Evolutionary conservation across 2,329 filamentous ascomycete genomes (phyloP).

Genomic region (Colletotrichum lini): DNA sequence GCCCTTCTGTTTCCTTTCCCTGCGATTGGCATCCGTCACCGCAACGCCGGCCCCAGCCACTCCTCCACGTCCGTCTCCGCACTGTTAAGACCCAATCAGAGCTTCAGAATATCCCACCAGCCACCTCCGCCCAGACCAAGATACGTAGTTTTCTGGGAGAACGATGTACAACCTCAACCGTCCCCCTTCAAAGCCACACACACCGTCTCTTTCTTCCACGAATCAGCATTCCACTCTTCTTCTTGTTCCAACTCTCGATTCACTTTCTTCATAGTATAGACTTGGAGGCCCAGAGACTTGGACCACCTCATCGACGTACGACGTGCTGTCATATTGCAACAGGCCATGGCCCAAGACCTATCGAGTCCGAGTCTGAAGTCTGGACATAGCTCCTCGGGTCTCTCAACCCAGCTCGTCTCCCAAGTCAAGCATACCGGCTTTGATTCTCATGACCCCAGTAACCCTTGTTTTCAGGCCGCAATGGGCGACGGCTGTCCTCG

Average conservation of each 20-base stretch:
- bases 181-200: slow-evolving; percentile 14
- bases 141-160: neutral
- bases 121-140: slow-evolving; percentile 7
- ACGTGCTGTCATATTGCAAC: slow-evolving; percentile 7
- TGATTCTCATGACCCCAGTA: neutral
- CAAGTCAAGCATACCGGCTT: neutral
- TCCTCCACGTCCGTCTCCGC: neutral
- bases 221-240: neutral
- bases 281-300: neutral
- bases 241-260: too few relatives aligned
- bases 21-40: slow-evolving; percentile 6
- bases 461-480: slow-evolving; percentile 28
- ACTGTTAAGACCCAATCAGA: neutral
- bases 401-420: neutral
- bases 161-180: slow-evolving; percentile 10
- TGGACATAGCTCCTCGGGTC: too few relatives aligned
- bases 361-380: neutral
- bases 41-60: slow-evolving; percentile 24
- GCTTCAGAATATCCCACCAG: neutral
- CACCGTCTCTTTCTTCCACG: slow-evolving; percentile 13
- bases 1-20: neutral
- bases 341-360: neutral
- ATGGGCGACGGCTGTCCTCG: neutral
- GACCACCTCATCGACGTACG: neutral
- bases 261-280: too few relatives aligned